A percentile compares a stretch with the other conserved stretches of the same genome.
Evolutionary conservation across 306 rosid species (phyloP).

Genomic region (Inga laurina): DNA sequence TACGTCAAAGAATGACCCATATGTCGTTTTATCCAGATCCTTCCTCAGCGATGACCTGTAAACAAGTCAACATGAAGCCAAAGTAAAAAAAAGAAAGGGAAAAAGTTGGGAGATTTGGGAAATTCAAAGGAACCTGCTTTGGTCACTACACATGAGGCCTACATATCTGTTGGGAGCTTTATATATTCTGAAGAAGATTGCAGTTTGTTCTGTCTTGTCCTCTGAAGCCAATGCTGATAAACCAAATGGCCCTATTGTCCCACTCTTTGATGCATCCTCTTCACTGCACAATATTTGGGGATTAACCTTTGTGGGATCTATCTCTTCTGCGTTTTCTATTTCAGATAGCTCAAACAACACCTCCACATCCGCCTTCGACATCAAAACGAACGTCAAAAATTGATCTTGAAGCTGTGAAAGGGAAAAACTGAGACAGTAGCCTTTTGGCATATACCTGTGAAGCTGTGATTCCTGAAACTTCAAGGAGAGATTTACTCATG

Average conservation of each 20-base stretch:
- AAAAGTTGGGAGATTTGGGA: neutral
- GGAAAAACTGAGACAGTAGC: neutral
- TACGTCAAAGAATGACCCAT: constrained; percentile 57
- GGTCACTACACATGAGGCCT: constrained; percentile 77
- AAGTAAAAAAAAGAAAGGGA: neutral
- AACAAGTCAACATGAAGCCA: neutral
- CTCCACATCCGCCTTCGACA: constrained; percentile 59
- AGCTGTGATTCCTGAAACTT: constrained; percentile 58
- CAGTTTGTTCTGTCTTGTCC: constrained; percentile 56
- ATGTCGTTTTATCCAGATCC: constrained; percentile 51
- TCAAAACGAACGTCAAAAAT: neutral
- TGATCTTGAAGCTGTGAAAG: neutral
- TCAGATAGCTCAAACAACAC: constrained; percentile 50
- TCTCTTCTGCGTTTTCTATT: constrained; percentile 41
- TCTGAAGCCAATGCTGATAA: constrained; percentile 60
- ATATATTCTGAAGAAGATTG: constrained; percentile 51
- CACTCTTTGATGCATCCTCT: constrained; percentile 39
- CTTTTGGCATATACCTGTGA: constrained; percentile 55
- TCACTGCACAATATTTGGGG: constrained; percentile 52
- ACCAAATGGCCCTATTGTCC: constrained; percentile 63
- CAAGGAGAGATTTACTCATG: constrained; percentile 38
- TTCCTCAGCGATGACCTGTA: constrained; percentile 62
- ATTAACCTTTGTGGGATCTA: constrained; percentile 44
- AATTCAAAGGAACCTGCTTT: constrained; percentile 53
- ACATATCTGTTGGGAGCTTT: constrained; percentile 42